Conservation (phyloP, 495 filamentous ascomycete species). For the Penicillium riverlandense region DNA sequence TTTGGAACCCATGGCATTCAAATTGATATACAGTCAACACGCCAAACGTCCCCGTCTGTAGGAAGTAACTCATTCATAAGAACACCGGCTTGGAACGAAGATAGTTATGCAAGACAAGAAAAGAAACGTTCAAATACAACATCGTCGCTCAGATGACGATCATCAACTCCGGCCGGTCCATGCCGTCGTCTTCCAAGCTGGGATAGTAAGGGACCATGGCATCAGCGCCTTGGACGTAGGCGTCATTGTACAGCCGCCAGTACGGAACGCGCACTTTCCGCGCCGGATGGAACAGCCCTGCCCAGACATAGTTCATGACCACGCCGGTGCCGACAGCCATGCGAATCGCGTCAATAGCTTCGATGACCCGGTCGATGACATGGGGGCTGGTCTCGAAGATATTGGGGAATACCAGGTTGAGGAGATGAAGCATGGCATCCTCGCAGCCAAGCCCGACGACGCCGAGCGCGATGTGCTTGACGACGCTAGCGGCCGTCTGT, state of each 20-base stretch:
- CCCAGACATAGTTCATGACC: slow-evolving; percentile 97
- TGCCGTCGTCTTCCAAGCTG: slow-evolving; percentile 64
- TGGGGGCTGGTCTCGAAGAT: slow-evolving; percentile 97
- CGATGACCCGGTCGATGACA: slow-evolving; percentile 95
- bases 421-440: slow-evolving; percentile 95
- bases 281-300: slow-evolving; percentile 92
- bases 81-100: slow-evolving; percentile 12
- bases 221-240: slow-evolving; percentile 92
- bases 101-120: slow-evolving; percentile 6
- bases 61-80: slow-evolving; percentile 5
- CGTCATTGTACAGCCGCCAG: slow-evolving; percentile 93
- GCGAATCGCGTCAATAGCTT: slow-evolving; percentile 93
- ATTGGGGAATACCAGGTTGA: slow-evolving; percentile 94
- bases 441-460: slow-evolving; percentile 97
- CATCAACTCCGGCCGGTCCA: slow-evolving; percentile 68
- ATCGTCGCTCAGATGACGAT: slow-evolving; percentile 62
- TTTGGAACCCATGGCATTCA: neutral
- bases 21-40: slow-evolving; percentile 19
- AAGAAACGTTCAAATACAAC: slow-evolving; percentile 7
- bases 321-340: slow-evolving; percentile 87
- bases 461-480: slow-evolving; percentile 94
- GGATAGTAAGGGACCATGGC: slow-evolving; percentile 96
- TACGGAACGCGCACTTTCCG: slow-evolving; percentile 89
- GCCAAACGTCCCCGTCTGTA: slow-evolving; percentile 19
- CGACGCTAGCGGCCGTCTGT: slow-evolving; percentile 90